phyloP scores from a whole-genome alignment of 306 rosid genomes.

The Trifolium repens region DNA sequence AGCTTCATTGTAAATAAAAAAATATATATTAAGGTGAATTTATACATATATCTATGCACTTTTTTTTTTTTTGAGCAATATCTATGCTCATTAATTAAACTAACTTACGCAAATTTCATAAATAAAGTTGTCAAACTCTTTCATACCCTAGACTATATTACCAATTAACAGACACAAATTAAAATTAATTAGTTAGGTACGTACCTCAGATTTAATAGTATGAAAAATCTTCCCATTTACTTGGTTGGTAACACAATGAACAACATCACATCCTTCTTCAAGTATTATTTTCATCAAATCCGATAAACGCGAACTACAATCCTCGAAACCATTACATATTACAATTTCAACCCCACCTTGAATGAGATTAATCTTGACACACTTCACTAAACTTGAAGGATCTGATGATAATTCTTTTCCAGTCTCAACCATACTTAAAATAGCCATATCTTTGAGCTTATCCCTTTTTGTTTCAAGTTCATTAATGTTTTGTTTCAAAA shows the following conservation, averaged over 20 bases:
- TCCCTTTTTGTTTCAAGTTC: slow-evolving; percentile 44
- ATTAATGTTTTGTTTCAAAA: slow-evolving; percentile 37
- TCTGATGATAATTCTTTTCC: slow-evolving; percentile 26
- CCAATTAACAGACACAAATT: neutral
- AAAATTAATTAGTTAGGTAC: neutral
- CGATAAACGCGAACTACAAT: slow-evolving; percentile 24
- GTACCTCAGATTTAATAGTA: slow-evolving; percentile 42
- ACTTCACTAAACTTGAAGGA: slow-evolving; percentile 22
- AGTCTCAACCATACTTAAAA: neutral
- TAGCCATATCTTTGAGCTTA: slow-evolving; percentile 23
- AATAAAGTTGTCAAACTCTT: neutral
- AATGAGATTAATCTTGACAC: slow-evolving; percentile 31
- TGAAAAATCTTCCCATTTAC: slow-evolving; percentile 43
- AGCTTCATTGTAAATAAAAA: neutral
- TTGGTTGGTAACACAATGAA: slow-evolving; percentile 38
- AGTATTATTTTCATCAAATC: slow-evolving; percentile 37
- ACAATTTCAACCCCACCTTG: slow-evolving; percentile 41
- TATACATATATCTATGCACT: too few relatives aligned
- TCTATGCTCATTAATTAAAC: neutral
- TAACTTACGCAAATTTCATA: neutral
- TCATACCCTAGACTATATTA: slow-evolving; percentile 20
- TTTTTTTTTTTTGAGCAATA: too few relatives aligned
- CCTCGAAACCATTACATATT: slow-evolving; percentile 16
- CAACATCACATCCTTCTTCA: slow-evolving; percentile 48
- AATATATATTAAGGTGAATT: too few relatives aligned